phyloP scores from a whole-genome alignment of 2,329 filamentous ascomycete genomes.

The Metarhizium album region DNA sequence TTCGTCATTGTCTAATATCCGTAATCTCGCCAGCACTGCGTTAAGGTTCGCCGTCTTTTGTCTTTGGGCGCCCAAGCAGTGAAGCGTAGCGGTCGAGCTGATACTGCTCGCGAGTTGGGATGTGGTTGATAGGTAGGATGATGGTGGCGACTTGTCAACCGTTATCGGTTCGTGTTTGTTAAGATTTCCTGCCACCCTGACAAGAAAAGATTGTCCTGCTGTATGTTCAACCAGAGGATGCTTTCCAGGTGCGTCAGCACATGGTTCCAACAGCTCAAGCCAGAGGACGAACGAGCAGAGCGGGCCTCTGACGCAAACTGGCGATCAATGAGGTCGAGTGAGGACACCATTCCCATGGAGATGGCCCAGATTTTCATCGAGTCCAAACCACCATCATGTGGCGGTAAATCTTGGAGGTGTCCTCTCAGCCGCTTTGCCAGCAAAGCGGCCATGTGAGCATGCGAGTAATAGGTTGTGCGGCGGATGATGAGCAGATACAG shows the following conservation, averaged over 20 bases:
- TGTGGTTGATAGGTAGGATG: no score
- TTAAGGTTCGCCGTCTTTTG: no score
- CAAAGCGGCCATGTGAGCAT: constrained; percentile 24
- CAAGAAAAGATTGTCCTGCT: background rate
- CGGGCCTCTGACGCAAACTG: constrained; percentile 20
- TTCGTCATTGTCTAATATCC: no score
- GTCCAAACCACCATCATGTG: constrained; percentile 3
- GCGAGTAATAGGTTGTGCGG: constrained; percentile 45
- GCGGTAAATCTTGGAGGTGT: constrained; percentile 16
- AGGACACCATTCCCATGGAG: constrained; percentile 28
- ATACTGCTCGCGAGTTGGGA: no score
- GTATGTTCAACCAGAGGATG: background rate
- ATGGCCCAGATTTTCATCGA: constrained; percentile 31
- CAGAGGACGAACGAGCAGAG: background rate
- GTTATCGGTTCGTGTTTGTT: background rate
- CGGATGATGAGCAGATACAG: constrained; percentile 44
- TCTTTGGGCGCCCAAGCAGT: no score
- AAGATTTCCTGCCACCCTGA: background rate
- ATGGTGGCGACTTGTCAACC: background rate
- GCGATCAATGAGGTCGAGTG: constrained; percentile 16
- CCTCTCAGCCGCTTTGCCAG: constrained; percentile 22
- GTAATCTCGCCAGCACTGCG: no score
- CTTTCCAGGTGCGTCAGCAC: background rate
- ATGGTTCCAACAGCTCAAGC: background rate
- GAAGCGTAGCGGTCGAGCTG: no score